These are phyloP conservation scores for Trypanosoma theileri DNA, from an alignment of 208 protist genomes.

Conservation along the genomic window DNA sequence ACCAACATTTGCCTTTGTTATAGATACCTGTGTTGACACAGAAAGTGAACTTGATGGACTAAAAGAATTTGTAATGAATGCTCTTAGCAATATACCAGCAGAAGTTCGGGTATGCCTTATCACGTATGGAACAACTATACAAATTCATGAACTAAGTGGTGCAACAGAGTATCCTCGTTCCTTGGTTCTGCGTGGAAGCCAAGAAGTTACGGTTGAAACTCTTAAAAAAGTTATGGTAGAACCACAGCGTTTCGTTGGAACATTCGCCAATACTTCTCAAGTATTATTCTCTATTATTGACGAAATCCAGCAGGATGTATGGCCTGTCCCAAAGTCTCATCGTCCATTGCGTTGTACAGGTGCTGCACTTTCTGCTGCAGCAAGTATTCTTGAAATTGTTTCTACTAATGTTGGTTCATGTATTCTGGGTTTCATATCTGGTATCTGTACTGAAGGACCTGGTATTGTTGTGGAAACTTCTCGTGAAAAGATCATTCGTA, in stretches of 20 bases:
- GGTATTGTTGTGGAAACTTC: conserved; percentile 92
- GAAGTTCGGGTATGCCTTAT: conserved; percentile 96
- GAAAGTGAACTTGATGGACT: conserved; percentile 93
- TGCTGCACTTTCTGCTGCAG: conserved; percentile 95
- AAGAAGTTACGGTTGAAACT: conserved; percentile 63
- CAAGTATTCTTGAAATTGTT: conserved; percentile 91
- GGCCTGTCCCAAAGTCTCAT: conserved; percentile 91
- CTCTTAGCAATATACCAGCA: conserved; percentile 92
- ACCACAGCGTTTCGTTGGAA: conserved; percentile 75
- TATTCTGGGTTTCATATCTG: conserved; percentile 96
- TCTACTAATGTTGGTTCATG: conserved; percentile 91
- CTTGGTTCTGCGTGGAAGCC: conserved; percentile 73
- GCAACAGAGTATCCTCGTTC: conserved; percentile 82
- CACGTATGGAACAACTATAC: conserved; percentile 97
- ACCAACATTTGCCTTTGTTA: conserved; percentile 94
- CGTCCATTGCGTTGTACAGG: conserved; percentile 96
- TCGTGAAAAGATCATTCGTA: conserved; percentile 95
- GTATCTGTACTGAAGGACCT: conserved; percentile 94
- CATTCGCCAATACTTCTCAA: conserved; percentile 58
- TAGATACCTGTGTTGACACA: conserved; percentile 96
- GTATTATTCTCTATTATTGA: conserved; percentile 92
- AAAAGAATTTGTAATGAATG: conserved; percentile 91
- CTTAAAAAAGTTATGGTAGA: conserved; percentile 52
- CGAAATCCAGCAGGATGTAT: conserved; percentile 94
- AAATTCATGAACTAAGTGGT: conserved; percentile 78